Conservation (phyloP, 164 flowering plant genomes). For the Paratinospora sagittata region DNA sequence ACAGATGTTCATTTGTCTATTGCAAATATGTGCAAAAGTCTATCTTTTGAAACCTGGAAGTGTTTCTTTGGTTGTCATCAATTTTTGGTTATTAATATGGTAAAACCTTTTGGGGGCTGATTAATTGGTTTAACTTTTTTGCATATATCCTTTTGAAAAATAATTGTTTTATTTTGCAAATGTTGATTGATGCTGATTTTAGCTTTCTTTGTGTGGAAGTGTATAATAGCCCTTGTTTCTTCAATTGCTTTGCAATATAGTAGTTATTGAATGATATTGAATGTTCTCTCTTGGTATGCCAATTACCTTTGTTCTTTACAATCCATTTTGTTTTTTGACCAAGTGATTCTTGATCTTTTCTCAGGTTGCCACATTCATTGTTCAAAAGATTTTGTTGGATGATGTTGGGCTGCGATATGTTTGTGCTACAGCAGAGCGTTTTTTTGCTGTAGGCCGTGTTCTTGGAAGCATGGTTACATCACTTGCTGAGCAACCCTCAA, state of each 20-base stretch:
- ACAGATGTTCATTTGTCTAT: slow-evolving; percentile 13
- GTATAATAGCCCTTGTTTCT: too few species aligned
- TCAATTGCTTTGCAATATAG: too few species aligned
- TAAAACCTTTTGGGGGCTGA: too few species aligned
- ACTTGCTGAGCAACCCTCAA: slow-evolving; percentile 69
- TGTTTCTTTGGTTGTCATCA: slow-evolving; percentile 20
- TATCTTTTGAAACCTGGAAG: slow-evolving; percentile 2
- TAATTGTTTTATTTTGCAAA: too few species aligned
- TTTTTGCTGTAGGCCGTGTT: slow-evolving; percentile 74
- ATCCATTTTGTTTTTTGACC: too few species aligned
- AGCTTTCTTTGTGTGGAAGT: too few species aligned
- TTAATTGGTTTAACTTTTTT: too few species aligned
- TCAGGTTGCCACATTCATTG: slow-evolving; percentile 95
- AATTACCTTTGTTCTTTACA: too few species aligned
- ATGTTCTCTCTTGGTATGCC: too few species aligned
- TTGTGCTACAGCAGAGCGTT: slow-evolving; percentile 80
- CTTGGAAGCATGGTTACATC: slow-evolving; percentile 76
- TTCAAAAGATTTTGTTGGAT: slow-evolving; percentile 78
- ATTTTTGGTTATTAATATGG: slow-evolving; percentile 12
- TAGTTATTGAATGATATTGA: too few species aligned
- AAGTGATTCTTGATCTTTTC: not conserved
- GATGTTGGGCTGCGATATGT: slow-evolving; percentile 83
- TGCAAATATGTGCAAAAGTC: not conserved
- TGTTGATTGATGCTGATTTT: too few species aligned
- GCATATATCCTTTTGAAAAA: too few species aligned